Conservation (phyloP, 495 filamentous ascomycete species). For the Penicillium robsamsonii region DNA sequence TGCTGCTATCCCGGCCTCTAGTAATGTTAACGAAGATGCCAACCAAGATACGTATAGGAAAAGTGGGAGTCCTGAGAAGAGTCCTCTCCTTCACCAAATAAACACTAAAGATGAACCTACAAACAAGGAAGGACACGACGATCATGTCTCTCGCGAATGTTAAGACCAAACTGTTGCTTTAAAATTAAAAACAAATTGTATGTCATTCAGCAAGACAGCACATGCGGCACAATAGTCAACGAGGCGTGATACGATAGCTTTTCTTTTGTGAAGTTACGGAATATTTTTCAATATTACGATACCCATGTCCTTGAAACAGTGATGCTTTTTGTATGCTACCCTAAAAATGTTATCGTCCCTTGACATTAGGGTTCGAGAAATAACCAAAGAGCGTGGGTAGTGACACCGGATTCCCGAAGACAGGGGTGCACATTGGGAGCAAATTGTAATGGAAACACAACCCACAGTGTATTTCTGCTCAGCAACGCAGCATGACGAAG, state of each 20-base stretch:
- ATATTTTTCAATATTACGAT: neutral
- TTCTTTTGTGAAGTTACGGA: neutral
- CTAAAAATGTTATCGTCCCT: too few species aligned
- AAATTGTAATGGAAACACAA: too few species aligned
- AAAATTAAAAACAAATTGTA: neutral
- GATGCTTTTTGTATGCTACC: too few species aligned
- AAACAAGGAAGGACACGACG: constrained; percentile 7
- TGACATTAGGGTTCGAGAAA: too few species aligned
- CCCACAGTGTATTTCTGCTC: too few species aligned
- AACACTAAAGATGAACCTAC: constrained; percentile 8
- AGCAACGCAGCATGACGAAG: too few species aligned
- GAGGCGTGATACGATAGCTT: neutral
- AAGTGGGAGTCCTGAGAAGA: constrained; percentile 10
- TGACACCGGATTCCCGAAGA: too few species aligned
- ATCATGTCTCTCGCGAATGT: neutral
- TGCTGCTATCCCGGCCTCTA: constrained; percentile 26
- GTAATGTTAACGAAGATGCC: constrained; percentile 29
- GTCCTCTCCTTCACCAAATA: constrained; percentile 15
- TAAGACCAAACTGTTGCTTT: constrained; percentile 7
- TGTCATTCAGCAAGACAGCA: neutral
- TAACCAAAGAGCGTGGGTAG: too few species aligned
- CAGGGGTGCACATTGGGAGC: too few species aligned
- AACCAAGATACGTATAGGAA: constrained; percentile 22
- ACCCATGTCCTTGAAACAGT: neutral
- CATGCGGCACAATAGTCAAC: neutral